Percentiles rank a stretch among this genome's conserved stretches.
phyloP scores from a whole-genome alignment of 1,284 basidiomycete genomes.

The Uromyces viciae-fabae region DNA sequence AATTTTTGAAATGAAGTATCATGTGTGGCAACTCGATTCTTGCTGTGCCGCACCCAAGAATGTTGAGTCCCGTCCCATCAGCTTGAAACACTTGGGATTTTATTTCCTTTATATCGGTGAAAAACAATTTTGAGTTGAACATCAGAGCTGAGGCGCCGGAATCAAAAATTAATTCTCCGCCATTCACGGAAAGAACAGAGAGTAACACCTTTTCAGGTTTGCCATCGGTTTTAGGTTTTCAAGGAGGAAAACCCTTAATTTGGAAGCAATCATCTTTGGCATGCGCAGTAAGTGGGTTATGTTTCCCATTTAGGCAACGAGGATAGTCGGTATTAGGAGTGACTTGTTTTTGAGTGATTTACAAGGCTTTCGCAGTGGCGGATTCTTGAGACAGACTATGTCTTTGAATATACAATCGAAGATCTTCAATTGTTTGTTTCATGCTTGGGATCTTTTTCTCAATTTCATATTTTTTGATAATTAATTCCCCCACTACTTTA shows the following conservation, averaged over 20 bases:
- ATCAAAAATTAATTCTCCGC: neutral
- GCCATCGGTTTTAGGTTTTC: neutral
- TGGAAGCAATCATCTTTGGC: neutral
- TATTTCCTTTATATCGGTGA: neutral
- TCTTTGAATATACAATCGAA: neutral
- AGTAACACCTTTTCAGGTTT: neutral
- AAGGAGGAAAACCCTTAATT: neutral
- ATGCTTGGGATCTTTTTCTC: neutral
- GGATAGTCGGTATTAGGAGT: neutral
- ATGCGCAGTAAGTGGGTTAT: neutral
- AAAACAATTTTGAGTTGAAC: neutral
- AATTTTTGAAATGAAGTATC: neutral
- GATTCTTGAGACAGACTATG: neutral
- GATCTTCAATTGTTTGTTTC: neutral
- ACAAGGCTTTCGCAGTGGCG: neutral
- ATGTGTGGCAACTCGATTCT: neutral
- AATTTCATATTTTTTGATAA: neutral
- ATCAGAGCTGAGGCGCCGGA: neutral
- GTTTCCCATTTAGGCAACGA: neutral
- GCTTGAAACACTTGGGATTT: neutral
- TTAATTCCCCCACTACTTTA: neutral
- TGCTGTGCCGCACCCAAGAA: neutral
- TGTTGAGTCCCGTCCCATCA: neutral
- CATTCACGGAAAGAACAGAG: neutral
- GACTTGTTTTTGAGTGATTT: neutral